Base-by-base conservation (phyloP, 2,329 filamentous ascomycete genomes). In the Paraconiothyrium brasiliense region DNA sequence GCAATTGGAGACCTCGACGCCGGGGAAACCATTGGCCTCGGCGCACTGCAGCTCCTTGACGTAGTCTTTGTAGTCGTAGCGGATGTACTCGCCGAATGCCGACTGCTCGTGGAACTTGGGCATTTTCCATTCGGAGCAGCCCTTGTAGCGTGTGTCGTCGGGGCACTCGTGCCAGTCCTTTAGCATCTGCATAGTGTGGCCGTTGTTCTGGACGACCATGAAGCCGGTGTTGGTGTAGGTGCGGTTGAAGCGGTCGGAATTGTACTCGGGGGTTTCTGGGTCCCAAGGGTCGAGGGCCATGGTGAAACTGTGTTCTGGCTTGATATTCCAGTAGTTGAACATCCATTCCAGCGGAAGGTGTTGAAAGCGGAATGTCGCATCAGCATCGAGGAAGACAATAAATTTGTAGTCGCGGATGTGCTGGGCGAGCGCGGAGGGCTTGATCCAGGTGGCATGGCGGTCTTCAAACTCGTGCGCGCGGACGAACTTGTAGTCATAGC, bases 151-250 rank as follows among this genome's bases (percentile, higher is more conserved):
- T 14, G 67, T 67, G 54, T 78, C 72, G 9, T 78, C 74, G 1
- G 77, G 77, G 54, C 77, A 80, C 57, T 78, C 65, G 72, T 78
- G 76, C 84, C 84, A 86, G 48, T 82, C 82, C 61, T 82, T 79
- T 43, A 86, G 76, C 39, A 86, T 83, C 35, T 82, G 76, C 64
- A 80, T 80, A 0, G 83, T 84, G 64, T 79, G 80, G 16, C 78
- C 71, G 66, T 83, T 83, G 71, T 84, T 84, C 73, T 86, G 84
- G 3, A 84, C 80, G 43, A 86, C 74, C 71, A 86, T 84, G 76
- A 86, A 85, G 20, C 84, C 84, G 1, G 84, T 84, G 76, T 86
- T 86, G 67, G 78, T 78, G 80, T 83, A 66, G 76, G 75, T 75
- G 52, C 74, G 73, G 62, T 80, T 80, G 62, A 78, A 75, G 54